Evolutionary conservation across 768 basidiomycete genomes (phyloP), one percentile per base, ranked within the genome.

Genomic region (Termitomyces sp.): DNA sequence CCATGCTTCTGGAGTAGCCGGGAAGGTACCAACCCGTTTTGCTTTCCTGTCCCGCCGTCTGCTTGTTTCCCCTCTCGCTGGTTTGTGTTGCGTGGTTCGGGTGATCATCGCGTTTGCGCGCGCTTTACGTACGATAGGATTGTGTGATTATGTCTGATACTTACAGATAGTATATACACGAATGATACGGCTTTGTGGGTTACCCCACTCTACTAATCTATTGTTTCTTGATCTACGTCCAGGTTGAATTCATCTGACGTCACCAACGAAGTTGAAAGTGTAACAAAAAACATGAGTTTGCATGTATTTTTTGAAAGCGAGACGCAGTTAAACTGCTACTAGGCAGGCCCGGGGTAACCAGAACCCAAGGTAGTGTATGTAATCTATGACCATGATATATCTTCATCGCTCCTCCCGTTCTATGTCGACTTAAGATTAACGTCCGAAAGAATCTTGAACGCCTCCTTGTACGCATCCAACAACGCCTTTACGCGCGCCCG

Each of bases 391-490:
- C 52, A 54, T 60, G 40, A 56, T 62, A 60, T 62, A 59, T 58
- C 55, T 56, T 57, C 59, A 35, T 55, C 38, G 53, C 36, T 38
- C 52, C 22, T 20, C 6, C 20, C 24, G 6, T 38, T 64, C 66
- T 72, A 82, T 66, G 79, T 72, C 13, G 87, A 80, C 70, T 89
- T 91, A 64, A 94, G 69, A 66, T 81, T 88, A 53, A 94, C 85
- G 64, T 94, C 92, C 3, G 90, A 88, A 26, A 94, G 75, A 18
- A 83, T 92, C 73, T 88, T 92, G 73, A 94, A 94, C 49, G 92
- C 92, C 44, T 90, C 95, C 79, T 88, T 94, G 74, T 99, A 99
- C 16, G 96, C 96, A 67, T 98, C 94, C 65, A 99, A 76, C 53
- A 98, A 71, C 2, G 92, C 88, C 81, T 98, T 98, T 20, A 99